Evolutionary conservation across 129 eudicot genomes (phyloP).

Genomic region (Escallonia herrerae): DNA sequence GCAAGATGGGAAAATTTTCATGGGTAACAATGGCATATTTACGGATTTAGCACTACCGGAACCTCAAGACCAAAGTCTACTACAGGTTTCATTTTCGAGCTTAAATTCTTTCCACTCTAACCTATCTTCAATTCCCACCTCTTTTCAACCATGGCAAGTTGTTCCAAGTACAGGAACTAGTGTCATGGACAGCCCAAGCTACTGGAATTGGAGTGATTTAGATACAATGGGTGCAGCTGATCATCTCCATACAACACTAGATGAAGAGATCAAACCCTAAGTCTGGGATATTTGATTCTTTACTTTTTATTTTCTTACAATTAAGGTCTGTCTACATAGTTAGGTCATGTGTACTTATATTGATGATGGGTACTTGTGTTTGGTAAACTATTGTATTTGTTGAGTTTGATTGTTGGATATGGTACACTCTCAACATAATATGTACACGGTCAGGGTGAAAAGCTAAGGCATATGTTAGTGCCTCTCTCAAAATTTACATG

Average conservation of each 20-base stretch:
- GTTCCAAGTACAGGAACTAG: conserved; percentile 5
- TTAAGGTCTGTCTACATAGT: not conserved
- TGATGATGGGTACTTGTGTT: not conserved
- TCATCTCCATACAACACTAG: conserved; percentile 35
- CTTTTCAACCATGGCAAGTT: conserved; percentile 13
- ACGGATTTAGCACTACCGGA: not conserved
- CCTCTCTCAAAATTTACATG: not conserved
- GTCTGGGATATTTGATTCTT: not conserved
- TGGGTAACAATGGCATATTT: conserved; percentile 9
- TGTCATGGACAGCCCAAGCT: conserved; percentile 16
- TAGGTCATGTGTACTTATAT: not conserved
- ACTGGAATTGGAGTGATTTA: conserved; percentile 43
- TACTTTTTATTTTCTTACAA: not conserved
- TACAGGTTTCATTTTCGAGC: conserved; percentile 24
- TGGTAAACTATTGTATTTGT: not conserved
- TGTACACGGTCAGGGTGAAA: too few species aligned
- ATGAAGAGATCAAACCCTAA: conserved; percentile 31
- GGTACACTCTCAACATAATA: too few species aligned
- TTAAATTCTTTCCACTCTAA: conserved; percentile 14
- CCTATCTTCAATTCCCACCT: conserved; percentile 1
- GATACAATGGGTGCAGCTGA: conserved; percentile 26
- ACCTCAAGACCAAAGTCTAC: conserved; percentile 8
- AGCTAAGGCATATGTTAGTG: too few species aligned
- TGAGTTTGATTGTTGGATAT: not conserved
- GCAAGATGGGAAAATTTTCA: not conserved